Evolutionary conservation across 2,329 filamentous ascomycete genomes (phyloP), one percentile per base, ranked within the genome.

Genomic region (Nothopassalora personata): DNA sequence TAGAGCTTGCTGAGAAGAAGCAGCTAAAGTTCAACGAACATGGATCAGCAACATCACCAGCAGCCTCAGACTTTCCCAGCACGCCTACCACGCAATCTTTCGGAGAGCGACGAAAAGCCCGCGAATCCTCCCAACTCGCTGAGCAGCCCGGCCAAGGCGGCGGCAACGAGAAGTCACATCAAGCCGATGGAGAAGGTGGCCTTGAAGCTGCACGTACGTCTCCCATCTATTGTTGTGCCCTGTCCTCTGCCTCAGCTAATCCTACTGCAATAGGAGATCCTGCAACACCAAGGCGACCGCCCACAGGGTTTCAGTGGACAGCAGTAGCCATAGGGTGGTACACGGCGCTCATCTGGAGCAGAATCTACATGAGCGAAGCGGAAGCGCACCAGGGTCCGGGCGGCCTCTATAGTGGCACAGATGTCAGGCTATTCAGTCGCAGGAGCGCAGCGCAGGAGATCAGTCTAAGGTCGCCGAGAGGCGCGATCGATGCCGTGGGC

Each of bases 401-500:
- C 33, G 93, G 94, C 7, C 86, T 97, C 1, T 99, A 94, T 93
- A 97, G 93, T 70, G 89, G 91, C 36, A 97, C 94, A 0, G 80
- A 81, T 1, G 90, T 99, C 72, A 89, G 88, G 71, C 79, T 99
- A 13, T 99, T 99, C 77, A 89, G 87, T 1, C 83, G 90, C 1
- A 82, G 88, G 65, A 34, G 28, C 13, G 89, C 92, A 0, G 91
- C 92, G 3, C 47, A 46, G 34, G 62, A 65, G 34, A 69, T 72
- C 18, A 67, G 60, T 30, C 75, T 99, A 61, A 85, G 91, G 27
- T 91, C 89, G 34, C 94, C 94, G 0, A 84, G 91, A 60, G 93
- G 92, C 0, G 93, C 93, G 0, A 92, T 97, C 2, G 93, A 97
- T 74, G 92, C 91, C 0, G 91, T 97, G 0, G 93, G 93, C 0